phyloP scores from a whole-genome alignment of 2,329 filamentous ascomycete species.

The Colletotrichum shisoi region DNA sequence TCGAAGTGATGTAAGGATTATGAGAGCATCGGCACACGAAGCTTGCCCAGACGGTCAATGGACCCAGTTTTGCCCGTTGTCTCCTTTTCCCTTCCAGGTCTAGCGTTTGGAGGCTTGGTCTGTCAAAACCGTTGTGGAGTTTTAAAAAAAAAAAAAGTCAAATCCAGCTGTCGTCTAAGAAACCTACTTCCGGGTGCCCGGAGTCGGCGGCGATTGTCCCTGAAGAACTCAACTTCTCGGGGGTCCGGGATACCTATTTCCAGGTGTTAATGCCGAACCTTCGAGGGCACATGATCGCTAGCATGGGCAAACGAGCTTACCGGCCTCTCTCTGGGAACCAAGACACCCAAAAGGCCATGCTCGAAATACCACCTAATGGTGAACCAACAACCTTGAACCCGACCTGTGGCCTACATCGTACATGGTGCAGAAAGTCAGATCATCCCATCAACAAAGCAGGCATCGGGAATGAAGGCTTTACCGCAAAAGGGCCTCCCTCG shows the following conservation, averaged over 20 bases:
- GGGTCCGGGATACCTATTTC: constrained; percentile 2
- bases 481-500: constrained; percentile 2
- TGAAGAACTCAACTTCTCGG: background rate
- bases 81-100: constrained; percentile 22
- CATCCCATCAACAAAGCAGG: background rate
- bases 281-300: background rate
- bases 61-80: constrained; percentile 23
- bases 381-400: background rate
- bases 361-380: background rate
- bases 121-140: constrained; percentile 30
- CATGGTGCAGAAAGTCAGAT: constrained; percentile 5
- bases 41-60: constrained; percentile 4
- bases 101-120: constrained; percentile 18
- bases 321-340: background rate
- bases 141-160: constrained; percentile 3
- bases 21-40: constrained; percentile 9
- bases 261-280: background rate
- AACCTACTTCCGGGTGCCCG: constrained; percentile 12
- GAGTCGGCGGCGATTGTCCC: background rate
- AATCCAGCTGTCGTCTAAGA: constrained; percentile 20
- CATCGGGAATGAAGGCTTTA: background rate
- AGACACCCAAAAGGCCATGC: background rate
- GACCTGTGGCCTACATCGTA: background rate
- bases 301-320: background rate
- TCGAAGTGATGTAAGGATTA: background rate